A percentile compares a stretch with the other conserved stretches of the same genome.
Conservation (phyloP, 2,329 filamentous ascomycete species). For the Colletotrichum sp. region DNA sequence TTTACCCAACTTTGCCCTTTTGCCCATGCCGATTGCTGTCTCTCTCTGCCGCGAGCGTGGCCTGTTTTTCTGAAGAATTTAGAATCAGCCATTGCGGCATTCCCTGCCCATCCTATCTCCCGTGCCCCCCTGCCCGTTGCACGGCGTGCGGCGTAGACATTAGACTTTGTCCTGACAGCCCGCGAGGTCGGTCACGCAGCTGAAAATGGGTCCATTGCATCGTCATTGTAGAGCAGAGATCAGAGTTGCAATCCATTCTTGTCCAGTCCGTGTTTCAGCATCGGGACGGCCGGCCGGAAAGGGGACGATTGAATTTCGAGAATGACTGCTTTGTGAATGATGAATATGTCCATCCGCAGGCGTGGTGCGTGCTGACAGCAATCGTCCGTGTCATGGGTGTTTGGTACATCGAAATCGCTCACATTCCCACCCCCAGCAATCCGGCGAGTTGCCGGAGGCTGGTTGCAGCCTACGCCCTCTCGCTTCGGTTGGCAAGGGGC, state of each 20-base stretch:
- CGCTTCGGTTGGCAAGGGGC: not conserved
- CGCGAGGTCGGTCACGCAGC: not conserved
- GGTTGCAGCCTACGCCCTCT: not conserved
- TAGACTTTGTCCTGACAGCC: not conserved
- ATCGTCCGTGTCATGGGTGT: not conserved
- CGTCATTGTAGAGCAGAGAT: not conserved
- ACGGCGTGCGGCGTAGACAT: not conserved
- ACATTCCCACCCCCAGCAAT: not conserved
- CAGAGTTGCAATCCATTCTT: not conserved
- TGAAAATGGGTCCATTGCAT: not conserved
- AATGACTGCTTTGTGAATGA: not conserved
- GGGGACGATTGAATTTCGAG: not conserved
- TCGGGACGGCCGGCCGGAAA: not conserved
- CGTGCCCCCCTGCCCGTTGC: not conserved
- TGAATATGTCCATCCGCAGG: not conserved
- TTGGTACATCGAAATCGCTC: conserved; percentile 9
- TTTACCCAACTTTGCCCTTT: not conserved
- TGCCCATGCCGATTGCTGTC: not conserved
- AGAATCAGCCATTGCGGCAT: not conserved
- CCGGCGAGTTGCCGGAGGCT: not conserved
- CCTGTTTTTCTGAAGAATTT: not conserved
- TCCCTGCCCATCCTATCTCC: not conserved
- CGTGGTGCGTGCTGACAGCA: not conserved
- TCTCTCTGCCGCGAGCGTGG: not conserved
- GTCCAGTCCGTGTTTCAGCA: not conserved